Percentiles rank a stretch among this genome's conserved stretches.
Evolutionary conservation across 2,329 filamentous ascomycete species (phyloP).

Genomic region (Penicillium fuscoglaucum): DNA sequence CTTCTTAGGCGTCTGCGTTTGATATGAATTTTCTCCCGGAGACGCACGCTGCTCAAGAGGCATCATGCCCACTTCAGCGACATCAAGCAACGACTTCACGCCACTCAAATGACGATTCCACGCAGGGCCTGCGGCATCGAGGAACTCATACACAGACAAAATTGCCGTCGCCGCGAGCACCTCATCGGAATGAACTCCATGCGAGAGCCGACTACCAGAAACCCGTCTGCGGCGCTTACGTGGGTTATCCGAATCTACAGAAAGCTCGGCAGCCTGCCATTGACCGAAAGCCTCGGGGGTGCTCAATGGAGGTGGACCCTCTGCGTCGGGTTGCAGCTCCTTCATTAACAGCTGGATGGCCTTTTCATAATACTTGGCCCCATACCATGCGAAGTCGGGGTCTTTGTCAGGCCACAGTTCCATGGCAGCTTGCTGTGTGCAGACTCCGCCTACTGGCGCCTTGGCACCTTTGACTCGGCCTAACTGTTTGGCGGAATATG

Average conservation of each 20-base stretch:
- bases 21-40: slow-evolving; percentile 40
- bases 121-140: slow-evolving; percentile 63
- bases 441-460: slow-evolving; percentile 51
- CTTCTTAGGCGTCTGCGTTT: slow-evolving; percentile 32
- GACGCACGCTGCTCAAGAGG: slow-evolving; percentile 43
- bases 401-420: slow-evolving; percentile 53
- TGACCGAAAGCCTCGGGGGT: slow-evolving; percentile 39
- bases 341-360: slow-evolving; percentile 59
- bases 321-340: slow-evolving; percentile 42
- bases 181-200: slow-evolving; percentile 53
- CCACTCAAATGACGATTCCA: slow-evolving; percentile 67
- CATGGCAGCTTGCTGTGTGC: slow-evolving; percentile 51
- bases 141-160: slow-evolving; percentile 66
- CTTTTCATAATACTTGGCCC: slow-evolving; percentile 63
- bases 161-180: slow-evolving; percentile 66
- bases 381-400: slow-evolving; percentile 61
- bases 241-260: slow-evolving; percentile 42
- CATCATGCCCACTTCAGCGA: slow-evolving; percentile 45
- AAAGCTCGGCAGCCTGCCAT: slow-evolving; percentile 38
- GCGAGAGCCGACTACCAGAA: slow-evolving; percentile 47
- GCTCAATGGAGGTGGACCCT: slow-evolving; percentile 36
- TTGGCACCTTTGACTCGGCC: slow-evolving; percentile 56
- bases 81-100: slow-evolving; percentile 61
- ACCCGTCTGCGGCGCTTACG: slow-evolving; percentile 42
- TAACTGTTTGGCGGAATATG: slow-evolving; percentile 63